These are phyloP conservation scores for Phytopythium vexans DNA, from an alignment of 352 stramenopile genomes.

Conservation along the genomic window DNA sequence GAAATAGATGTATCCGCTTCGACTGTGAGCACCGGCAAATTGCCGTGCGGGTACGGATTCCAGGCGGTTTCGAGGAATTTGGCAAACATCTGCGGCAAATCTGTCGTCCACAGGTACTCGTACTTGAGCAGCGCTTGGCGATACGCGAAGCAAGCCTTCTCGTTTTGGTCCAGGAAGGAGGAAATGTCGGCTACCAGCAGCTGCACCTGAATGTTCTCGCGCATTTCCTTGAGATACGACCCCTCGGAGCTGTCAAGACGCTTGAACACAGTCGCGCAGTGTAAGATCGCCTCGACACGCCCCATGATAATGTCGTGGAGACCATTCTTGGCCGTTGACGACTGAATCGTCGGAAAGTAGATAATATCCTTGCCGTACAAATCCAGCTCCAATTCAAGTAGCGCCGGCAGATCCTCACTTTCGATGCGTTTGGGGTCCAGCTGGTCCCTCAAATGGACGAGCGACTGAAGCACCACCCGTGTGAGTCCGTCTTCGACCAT, in stretches of 20 bases:
- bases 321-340: constrained; percentile 38
- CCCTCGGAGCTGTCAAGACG: constrained; percentile 85
- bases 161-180: constrained; percentile 77
- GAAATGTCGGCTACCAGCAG: constrained; percentile 78
- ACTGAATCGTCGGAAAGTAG: constrained; percentile 69
- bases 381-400: constrained; percentile 91
- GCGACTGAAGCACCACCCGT: constrained; percentile 67
- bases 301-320: constrained; percentile 64
- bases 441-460: constrained; percentile 72
- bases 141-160: constrained; percentile 56
- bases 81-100: constrained; percentile 86
- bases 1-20: too few species aligned
- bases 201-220: constrained; percentile 77
- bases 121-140: constrained; percentile 84
- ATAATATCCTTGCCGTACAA: constrained; percentile 84
- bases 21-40: constrained; percentile 1
- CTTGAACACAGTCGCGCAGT: constrained; percentile 70
- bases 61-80: constrained; percentile 77
- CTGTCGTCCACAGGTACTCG: constrained; percentile 91
- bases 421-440: constrained; percentile 82
- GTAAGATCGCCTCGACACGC: constrained; percentile 65
- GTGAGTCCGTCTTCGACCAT: constrained; percentile 86
- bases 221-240: constrained; percentile 88
- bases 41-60: constrained; percentile 33
- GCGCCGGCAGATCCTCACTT: constrained; percentile 76